phyloP scores from a whole-genome alignment of 768 basidiomycete genomes.

The Fistulinella prunicolor region DNA sequence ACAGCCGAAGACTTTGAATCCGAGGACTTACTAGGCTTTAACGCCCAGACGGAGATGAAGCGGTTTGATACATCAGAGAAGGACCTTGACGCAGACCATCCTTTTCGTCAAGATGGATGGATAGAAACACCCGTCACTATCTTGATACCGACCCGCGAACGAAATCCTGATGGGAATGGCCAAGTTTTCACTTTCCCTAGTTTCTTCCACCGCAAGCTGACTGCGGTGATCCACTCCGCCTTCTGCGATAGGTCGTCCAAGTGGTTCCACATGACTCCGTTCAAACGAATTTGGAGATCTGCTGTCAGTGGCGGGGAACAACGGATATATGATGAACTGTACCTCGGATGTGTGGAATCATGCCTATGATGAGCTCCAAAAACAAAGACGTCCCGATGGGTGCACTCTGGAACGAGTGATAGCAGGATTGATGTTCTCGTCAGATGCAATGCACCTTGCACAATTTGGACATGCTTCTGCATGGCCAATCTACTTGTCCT shows the following conservation, averaged over 20 bases:
- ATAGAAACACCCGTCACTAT: not conserved
- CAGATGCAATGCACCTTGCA: slow-evolving; percentile 8
- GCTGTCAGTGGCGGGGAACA: not conserved
- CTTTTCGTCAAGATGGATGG: not conserved
- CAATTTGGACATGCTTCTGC: slow-evolving; percentile 12
- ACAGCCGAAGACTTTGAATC: not conserved
- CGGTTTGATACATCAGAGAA: not conserved
- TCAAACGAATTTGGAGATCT: slow-evolving; percentile 8
- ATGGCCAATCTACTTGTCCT: slow-evolving; percentile 5
- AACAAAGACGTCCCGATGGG: slow-evolving; percentile 2
- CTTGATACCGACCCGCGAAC: not conserved
- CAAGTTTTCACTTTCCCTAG: not conserved
- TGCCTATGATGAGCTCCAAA: slow-evolving; percentile 12
- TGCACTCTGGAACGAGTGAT: slow-evolving; percentile 12
- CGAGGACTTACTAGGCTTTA: not conserved
- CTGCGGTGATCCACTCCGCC: slow-evolving; percentile 6
- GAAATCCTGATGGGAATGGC: not conserved
- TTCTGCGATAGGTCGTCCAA: slow-evolving; percentile 1
- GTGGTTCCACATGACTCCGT: slow-evolving; percentile 25
- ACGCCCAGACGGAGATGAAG: not conserved
- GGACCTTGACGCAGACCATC: not conserved
- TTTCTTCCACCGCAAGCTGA: not conserved
- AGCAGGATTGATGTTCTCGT: not conserved
- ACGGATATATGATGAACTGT: not conserved
- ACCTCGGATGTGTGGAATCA: not conserved